These are phyloP conservation scores for Acanthamoeba lenticulata DNA, from an alignment of 208 protist genomes.

Conservation along the genomic window DNA sequence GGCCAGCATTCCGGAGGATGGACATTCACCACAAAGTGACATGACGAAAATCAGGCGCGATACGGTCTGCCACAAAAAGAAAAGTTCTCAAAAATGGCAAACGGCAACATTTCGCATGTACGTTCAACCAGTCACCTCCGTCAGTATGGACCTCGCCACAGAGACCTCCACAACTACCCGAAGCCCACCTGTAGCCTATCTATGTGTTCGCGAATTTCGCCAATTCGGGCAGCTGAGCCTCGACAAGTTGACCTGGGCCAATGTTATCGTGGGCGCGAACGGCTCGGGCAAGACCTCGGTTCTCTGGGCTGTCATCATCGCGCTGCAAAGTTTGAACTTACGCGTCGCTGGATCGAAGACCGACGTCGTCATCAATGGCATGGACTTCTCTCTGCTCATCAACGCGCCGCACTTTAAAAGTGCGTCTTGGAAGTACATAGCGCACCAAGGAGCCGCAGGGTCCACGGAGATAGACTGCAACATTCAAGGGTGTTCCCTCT, in stretches of 20 bases:
- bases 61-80: no score
- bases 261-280: neutral
- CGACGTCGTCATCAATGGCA: neutral
- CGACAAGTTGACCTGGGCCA: neutral
- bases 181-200: neutral
- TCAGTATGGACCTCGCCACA: no score
- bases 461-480: neutral
- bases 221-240: neutral
- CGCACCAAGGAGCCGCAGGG: neutral
- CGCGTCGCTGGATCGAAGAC: neutral
- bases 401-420: neutral
- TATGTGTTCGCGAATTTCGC: neutral
- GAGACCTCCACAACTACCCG: neutral
- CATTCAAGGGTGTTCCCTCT: neutral
- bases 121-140: no score
- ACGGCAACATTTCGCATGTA: no score
- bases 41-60: no score
- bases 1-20: no score
- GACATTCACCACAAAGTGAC: no score
- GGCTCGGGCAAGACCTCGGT: neutral
- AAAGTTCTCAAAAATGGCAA: no score
- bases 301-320: constrained; percentile 1
- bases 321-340: neutral
- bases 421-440: constrained; percentile 12
- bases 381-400: neutral